Evolutionary conservation across 257 asterid species (phyloP), one percentile per base, ranked within the genome.

Genomic region (Galeopsis tetrahit): DNA sequence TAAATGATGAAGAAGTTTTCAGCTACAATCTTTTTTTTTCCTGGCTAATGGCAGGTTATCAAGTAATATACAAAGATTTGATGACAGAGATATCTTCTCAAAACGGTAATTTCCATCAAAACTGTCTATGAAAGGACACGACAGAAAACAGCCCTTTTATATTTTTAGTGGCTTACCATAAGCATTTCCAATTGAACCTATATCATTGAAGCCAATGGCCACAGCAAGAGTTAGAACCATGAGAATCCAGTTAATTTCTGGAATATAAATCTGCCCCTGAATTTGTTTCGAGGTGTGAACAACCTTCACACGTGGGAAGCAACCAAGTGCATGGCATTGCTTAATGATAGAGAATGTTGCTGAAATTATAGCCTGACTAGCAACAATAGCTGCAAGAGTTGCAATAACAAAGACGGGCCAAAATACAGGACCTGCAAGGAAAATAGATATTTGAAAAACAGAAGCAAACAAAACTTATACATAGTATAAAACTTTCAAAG

Each of bases 241-340:
- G 77, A 90, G 88, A 75, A 86, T 85, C 86, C 88, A 90, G 72
- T 88, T 90, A 17, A 90, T 84, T 76, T 90, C 96, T 2, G 96
- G 93, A 52, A 85, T 83, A 70, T 90, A 90, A 53, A 88, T 84
- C 79, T 90, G 97, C 38, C 97, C 97, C 35, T 71, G 66, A 33
- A 84, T 86, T 76, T 88, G 90, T 56, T 88, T 83, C 42, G 88
- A 88, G 48, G 97, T 90, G 77, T 90, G 97, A 74, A 83, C 91
- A 51, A 90, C 88, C 75, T 85, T 90, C 65, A 90, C 93, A 3
- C 97, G 83, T 0, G 97, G 97, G 74, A 90, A 90, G 80, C 97
- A 90, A 79, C 88, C 85, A 33, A 83, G 82, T 7, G 96, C 87
- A 48, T 83, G 81, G n/a, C 92, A 85, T 66, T 90, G 96, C 87